A percentile compares a stretch with the other conserved stretches of the same genome.
These are phyloP conservation scores for Macrolepiota dolichaula DNA, from an alignment of 768 basidiomycete genomes.

Conservation along the genomic window DNA sequence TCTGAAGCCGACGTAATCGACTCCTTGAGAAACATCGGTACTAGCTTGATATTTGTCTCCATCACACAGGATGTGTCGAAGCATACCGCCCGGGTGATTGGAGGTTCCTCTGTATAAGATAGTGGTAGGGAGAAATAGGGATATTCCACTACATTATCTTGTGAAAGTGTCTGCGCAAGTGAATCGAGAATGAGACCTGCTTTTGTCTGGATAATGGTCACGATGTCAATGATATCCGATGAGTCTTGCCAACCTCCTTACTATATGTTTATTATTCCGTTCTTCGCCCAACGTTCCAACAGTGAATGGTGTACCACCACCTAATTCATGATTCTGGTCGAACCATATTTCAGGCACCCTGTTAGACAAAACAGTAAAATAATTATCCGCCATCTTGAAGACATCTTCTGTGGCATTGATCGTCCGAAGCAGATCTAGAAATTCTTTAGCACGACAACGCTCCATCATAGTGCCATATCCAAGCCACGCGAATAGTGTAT, in stretches of 20 bases:
- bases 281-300: constrained; percentile 54
- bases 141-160: neutral
- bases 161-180: constrained; percentile 17
- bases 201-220: constrained; percentile 28
- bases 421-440: constrained; percentile 42
- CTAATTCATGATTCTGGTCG: constrained; percentile 58
- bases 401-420: constrained; percentile 47
- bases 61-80: constrained; percentile 43
- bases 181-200: constrained; percentile 43
- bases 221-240: neutral
- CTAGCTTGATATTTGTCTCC: constrained; percentile 47
- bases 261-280: constrained; percentile 57
- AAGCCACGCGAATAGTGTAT: constrained; percentile 64
- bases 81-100: constrained; percentile 35
- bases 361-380: constrained; percentile 59
- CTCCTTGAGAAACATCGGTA: constrained; percentile 29
- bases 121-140: constrained; percentile 24
- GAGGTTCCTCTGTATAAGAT: neutral
- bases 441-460: constrained; percentile 38
- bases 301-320: constrained; percentile 61
- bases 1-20: constrained; percentile 26
- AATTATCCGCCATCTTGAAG: constrained; percentile 68
- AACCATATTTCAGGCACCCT: constrained; percentile 59
- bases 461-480: constrained; percentile 59
- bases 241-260: constrained; percentile 27